Evolutionary conservation across 192 early-diverging fungal species (phyloP).

Genomic region (Gryganskiella cystojenkinii): DNA sequence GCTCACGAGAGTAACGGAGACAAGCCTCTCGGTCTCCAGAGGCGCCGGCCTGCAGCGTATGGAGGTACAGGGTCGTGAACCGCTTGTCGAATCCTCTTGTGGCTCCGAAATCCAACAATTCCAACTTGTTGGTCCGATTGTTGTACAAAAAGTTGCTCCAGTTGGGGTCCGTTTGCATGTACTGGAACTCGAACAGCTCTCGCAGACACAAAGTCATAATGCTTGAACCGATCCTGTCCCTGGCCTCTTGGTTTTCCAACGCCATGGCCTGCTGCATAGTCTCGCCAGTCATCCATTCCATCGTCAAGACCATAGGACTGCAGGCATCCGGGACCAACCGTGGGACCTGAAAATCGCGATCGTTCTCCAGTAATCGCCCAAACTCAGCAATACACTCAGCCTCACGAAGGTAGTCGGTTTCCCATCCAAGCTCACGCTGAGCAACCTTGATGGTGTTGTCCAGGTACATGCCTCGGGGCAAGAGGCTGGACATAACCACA

Average conservation of each 20-base stretch:
- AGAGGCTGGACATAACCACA: constrained; percentile 80
- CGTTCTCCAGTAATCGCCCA: constrained; percentile 66
- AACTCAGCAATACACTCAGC: constrained; percentile 82
- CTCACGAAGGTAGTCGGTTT: constrained; percentile 93
- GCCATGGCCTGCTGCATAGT: constrained; percentile 67
- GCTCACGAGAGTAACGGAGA: constrained; percentile 77
- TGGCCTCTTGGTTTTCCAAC: constrained; percentile 11
- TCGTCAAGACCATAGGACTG: constrained; percentile 79
- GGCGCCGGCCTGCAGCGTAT: constrained; percentile 78
- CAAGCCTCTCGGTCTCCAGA: constrained; percentile 78
- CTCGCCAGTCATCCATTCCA: constrained; percentile 81
- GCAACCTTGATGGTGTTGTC: constrained; percentile 96
- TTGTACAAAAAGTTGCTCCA: constrained; percentile 99
- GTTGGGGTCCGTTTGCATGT: constrained; percentile 99
- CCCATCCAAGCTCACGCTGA: constrained; percentile 89
- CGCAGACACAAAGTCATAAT: constrained; percentile 85
- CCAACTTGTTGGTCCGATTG: constrained; percentile 68
- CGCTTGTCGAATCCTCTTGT: constrained; percentile 78
- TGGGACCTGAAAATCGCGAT: constrained; percentile 78
- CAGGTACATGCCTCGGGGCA: constrained; percentile 94
- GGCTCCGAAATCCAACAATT: constrained; percentile 96
- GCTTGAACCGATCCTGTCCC: constrained; percentile 75
- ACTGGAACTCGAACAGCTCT: constrained; percentile 92
- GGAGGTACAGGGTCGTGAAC: constrained; percentile 84
- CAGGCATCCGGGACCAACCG: constrained; percentile 73